Conservation (phyloP, 2,329 filamentous ascomycete species). For the Nemania diffusa region DNA sequence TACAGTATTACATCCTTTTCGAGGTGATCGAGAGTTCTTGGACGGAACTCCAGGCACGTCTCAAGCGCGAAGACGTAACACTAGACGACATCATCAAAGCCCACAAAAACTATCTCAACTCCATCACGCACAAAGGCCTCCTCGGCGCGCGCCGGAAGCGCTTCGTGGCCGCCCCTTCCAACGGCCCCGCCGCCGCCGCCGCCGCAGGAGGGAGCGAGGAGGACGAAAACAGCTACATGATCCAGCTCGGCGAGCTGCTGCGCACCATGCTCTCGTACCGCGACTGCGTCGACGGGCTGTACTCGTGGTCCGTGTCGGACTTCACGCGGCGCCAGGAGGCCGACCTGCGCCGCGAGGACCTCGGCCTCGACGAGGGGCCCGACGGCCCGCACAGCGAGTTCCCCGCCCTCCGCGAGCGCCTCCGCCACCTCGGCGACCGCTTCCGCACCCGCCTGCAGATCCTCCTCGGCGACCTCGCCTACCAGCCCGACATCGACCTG, state of each 20-base stretch:
- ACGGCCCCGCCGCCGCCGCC: conserved; percentile 48
- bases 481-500: conserved; percentile 95
- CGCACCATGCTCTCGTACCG: conserved; percentile 95
- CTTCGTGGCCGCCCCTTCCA: conserved; percentile 55
- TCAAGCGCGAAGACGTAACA: conserved; percentile 86
- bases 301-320: conserved; percentile 93
- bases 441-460: conserved; percentile 83
- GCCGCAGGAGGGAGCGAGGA: conserved; percentile 62
- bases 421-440: conserved; percentile 76
- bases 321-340: conserved; percentile 92
- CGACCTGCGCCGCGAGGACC: conserved; percentile 61
- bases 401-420: conserved; percentile 76
- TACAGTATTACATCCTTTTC: conserved; percentile 98
- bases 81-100: conserved; percentile 95
- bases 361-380: conserved; percentile 52
- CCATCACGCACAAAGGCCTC: conserved; percentile 95
- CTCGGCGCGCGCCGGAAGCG: conserved; percentile 74
- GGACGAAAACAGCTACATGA: conserved; percentile 81
- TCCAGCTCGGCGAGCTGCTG: conserved; percentile 90
- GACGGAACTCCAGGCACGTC: conserved; percentile 85
- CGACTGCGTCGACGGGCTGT: conserved; percentile 91
- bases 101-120: conserved; percentile 88
- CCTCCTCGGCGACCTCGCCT: conserved; percentile 87
- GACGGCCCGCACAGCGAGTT: conserved; percentile 74
- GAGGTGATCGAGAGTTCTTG: conserved; percentile 98